Percentiles rank a stretch among this genome's conserved stretches.
These are phyloP conservation scores for Trifolium pratense DNA, from an alignment of 306 rosid genomes.

Conservation along the genomic window DNA sequence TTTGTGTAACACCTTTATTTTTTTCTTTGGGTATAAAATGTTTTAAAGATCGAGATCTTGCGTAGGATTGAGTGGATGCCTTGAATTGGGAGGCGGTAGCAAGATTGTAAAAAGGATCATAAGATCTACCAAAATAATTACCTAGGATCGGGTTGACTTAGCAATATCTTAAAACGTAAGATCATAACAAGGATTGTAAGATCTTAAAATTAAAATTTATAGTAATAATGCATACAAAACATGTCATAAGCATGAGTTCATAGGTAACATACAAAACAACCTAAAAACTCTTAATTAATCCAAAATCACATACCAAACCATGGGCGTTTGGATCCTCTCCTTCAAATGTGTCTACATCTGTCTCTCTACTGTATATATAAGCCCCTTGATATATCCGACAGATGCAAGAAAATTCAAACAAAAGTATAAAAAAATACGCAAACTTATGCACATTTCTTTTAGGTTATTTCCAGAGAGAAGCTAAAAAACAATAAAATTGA, in stretches of 20 bases:
- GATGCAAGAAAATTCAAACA: no score
- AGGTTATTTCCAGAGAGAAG: no score
- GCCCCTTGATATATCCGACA: no score
- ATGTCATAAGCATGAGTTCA: neutral
- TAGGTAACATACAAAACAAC: neutral
- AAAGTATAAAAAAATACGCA: no score
- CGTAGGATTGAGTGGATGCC: neutral
- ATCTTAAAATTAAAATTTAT: neutral
- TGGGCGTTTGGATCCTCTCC: no score
- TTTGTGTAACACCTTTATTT: slow-evolving; percentile 6
- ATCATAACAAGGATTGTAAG: neutral
- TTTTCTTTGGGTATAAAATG: neutral
- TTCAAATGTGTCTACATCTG: no score
- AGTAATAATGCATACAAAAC: neutral
- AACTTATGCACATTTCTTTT: no score
- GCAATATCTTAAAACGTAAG: neutral
- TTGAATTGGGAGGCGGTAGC: neutral
- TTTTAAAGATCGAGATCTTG: neutral
- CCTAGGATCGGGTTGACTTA: neutral
- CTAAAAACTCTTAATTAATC: neutral
- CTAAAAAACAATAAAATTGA: no score
- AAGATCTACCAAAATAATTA: neutral
- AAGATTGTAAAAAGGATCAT: neutral
- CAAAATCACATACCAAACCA: neutral
- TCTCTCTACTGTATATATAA: no score